These are phyloP conservation scores for Naganishia antarctica DNA, from an alignment of 768 basidiomycete species.

Conservation along the genomic window DNA sequence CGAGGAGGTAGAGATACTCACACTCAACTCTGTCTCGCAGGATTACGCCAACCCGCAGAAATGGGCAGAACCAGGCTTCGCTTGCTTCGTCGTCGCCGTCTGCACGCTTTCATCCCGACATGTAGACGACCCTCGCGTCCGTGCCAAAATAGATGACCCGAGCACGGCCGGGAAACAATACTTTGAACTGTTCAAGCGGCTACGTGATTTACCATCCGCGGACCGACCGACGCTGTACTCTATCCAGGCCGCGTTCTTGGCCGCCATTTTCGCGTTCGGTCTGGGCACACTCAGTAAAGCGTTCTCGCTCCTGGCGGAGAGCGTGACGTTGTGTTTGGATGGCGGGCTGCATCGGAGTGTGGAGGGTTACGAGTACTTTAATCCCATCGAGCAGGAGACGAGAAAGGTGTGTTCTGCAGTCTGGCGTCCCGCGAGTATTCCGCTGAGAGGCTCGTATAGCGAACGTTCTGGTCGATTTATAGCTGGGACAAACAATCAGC, in stretches of 20 bases:
- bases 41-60: slow-evolving; percentile 91
- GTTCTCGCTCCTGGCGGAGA: slow-evolving; percentile 76
- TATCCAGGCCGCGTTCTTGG: slow-evolving; percentile 81
- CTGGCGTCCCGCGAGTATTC: background rate
- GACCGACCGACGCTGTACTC: slow-evolving; percentile 87
- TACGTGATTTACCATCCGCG: slow-evolving; percentile 81
- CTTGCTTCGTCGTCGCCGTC: slow-evolving; percentile 84
- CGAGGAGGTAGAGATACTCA: no score
- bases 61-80: slow-evolving; percentile 94
- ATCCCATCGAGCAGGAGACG: slow-evolving; percentile 82
- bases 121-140: slow-evolving; percentile 84
- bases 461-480: slow-evolving; percentile 95
- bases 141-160: slow-evolving; percentile 72
- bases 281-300: slow-evolving; percentile 82
- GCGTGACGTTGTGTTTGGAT: slow-evolving; percentile 80
- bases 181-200: slow-evolving; percentile 79
- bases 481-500: slow-evolving; percentile 86
- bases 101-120: slow-evolving; percentile 88
- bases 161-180: slow-evolving; percentile 85
- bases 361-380: slow-evolving; percentile 67
- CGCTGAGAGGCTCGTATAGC: slow-evolving; percentile 39
- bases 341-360: slow-evolving; percentile 82
- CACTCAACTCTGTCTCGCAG: slow-evolving; percentile 49
- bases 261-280: slow-evolving; percentile 89
- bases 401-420: slow-evolving; percentile 56